phyloP scores from a whole-genome alignment of 108 stramenopile genomes.

The Pseudonitzschia multiseries region DNA sequence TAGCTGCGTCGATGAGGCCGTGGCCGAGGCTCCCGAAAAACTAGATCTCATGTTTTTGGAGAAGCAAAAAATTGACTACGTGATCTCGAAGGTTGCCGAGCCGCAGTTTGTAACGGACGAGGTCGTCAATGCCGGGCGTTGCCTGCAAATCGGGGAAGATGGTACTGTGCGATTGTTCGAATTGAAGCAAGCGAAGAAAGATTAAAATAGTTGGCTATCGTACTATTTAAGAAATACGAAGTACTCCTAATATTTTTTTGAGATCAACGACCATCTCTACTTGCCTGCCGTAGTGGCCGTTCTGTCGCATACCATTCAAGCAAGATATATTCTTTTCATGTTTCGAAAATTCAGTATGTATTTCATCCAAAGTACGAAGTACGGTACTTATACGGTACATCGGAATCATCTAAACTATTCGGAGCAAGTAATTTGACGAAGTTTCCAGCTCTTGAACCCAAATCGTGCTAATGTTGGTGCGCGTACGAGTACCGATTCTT shows the following conservation, averaged over 20 bases:
- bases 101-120: constrained; percentile 46
- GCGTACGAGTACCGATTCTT: too few relatives aligned
- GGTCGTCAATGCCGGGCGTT: constrained; percentile 29
- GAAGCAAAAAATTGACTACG: constrained; percentile 45
- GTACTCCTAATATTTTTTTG: not conserved
- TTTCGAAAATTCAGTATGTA: too few relatives aligned
- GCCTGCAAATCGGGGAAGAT: constrained; percentile 43
- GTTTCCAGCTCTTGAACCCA: too few relatives aligned
- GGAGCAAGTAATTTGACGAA: too few relatives aligned
- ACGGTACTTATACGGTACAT: too few relatives aligned
- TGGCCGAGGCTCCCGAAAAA: constrained; percentile 51
- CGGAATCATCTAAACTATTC: too few relatives aligned
- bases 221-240: not conserved
- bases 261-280: too few relatives aligned
- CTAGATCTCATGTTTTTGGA: constrained; percentile 49
- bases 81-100: constrained; percentile 28
- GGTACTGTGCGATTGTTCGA: constrained; percentile 30
- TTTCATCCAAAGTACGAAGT: too few relatives aligned
- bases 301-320: too few relatives aligned
- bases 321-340: too few relatives aligned
- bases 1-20: constrained; percentile 46
- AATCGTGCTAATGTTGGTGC: too few relatives aligned
- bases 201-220: not conserved
- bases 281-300: too few relatives aligned
- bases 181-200: constrained; percentile 25